Percentiles rank a stretch among this genome's conserved stretches.
phyloP scores from a whole-genome alignment of 1,284 basidiomycete genomes.

The Mycena citricolor region DNA sequence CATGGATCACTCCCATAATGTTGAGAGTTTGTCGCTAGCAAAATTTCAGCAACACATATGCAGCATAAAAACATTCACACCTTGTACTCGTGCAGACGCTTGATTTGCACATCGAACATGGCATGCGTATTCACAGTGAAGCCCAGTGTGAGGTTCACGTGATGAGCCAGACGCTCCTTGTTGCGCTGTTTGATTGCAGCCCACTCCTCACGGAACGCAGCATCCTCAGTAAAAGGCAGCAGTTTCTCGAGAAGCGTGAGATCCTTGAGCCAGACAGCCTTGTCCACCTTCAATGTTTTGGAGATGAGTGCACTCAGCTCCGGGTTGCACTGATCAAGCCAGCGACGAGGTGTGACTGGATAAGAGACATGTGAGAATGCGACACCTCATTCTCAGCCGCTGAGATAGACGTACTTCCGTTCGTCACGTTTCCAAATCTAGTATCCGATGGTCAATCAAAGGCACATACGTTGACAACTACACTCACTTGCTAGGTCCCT shows the following conservation, averaged over 20 bases:
- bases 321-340: conserved; percentile 93
- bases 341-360: conserved; percentile 78
- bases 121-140: conserved; percentile 75
- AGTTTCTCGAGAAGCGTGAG: conserved; percentile 69
- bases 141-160: conserved; percentile 76
- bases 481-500: conserved; percentile 71
- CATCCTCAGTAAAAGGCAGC: conserved; percentile 66
- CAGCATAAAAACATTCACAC: conserved; percentile 31
- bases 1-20: conserved; percentile 84
- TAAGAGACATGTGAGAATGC: conserved; percentile 1
- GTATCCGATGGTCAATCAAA: conserved; percentile 2
- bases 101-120: conserved; percentile 92
- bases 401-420: conserved; percentile 61
- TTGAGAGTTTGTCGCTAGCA: conserved; percentile 79
- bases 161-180: conserved; percentile 80
- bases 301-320: conserved; percentile 81
- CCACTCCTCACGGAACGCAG: conserved; percentile 77
- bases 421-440: conserved; percentile 81
- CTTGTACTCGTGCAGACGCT: conserved; percentile 90
- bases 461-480: not conserved
- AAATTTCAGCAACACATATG: conserved; percentile 4
- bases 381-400: too few relatives aligned
- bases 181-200: conserved; percentile 82
- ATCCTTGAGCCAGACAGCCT: conserved; percentile 79
- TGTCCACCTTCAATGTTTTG: conserved; percentile 73